A percentile compares a stretch with the other conserved stretches of the same genome.
Evolutionary conservation across 2,329 filamentous ascomycete genomes (phyloP).

Genomic region (Botrytis paeoniae): DNA sequence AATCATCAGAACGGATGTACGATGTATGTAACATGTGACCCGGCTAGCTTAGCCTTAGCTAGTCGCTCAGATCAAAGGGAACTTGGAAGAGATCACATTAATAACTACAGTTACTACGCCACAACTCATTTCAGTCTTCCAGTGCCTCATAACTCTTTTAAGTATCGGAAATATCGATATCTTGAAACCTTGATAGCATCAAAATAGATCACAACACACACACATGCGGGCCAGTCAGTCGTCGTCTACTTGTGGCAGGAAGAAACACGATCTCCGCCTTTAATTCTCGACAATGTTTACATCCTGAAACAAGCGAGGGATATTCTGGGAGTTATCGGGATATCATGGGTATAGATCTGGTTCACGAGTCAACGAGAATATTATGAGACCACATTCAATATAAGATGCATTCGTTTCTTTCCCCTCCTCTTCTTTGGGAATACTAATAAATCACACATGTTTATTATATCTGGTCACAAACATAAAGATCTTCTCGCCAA

Average conservation of each 20-base stretch:
- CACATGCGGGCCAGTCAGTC: not conserved
- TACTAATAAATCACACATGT: not conserved
- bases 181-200: conserved; percentile 9
- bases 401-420: not conserved
- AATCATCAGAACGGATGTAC: not conserved
- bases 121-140: not conserved
- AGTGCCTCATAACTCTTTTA: not conserved
- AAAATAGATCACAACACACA: not conserved
- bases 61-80: not conserved
- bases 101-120: not conserved
- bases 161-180: not conserved
- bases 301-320: conserved; percentile 12
- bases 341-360: conserved; percentile 2
- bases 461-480: not conserved
- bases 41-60: not conserved
- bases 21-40: not conserved
- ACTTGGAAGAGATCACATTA: not conserved
- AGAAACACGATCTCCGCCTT: not conserved
- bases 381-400: not conserved
- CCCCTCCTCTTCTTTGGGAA: not conserved
- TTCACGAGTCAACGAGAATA: conserved; percentile 12
- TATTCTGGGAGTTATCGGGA: not conserved
- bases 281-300: conserved; percentile 10
- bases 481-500: not conserved
- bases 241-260: not conserved